Conservation (phyloP, 2,329 filamentous ascomycete genomes). For the Zymoseptoria brevis region DNA sequence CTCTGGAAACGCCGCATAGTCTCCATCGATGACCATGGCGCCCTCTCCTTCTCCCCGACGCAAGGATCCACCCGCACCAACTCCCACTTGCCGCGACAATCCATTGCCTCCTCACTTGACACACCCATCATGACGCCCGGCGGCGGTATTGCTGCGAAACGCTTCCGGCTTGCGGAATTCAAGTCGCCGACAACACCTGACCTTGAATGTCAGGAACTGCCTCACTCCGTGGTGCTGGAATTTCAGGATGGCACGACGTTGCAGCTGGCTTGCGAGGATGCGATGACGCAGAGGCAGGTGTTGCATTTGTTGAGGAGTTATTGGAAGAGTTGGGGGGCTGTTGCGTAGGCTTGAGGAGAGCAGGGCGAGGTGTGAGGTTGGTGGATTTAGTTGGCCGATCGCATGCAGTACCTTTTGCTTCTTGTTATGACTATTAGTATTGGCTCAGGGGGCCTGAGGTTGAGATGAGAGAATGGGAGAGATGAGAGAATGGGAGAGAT, state of each 20-base stretch:
- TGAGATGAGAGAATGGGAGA: background rate
- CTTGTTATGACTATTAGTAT: background rate
- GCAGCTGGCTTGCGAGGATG: conserved; percentile 55
- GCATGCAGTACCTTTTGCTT: background rate
- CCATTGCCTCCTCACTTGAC: background rate
- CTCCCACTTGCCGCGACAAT: background rate
- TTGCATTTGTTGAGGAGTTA: conserved; percentile 31
- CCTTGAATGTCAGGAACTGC: conserved; percentile 84
- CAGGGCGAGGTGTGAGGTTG: too few relatives aligned
- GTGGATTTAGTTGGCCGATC: background rate
- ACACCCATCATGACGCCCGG: conserved; percentile 26
- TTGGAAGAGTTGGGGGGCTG: conserved; percentile 21
- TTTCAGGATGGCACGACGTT: conserved; percentile 54
- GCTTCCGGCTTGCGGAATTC: conserved; percentile 83
- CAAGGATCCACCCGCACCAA: conserved; percentile 37
- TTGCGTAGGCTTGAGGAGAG: background rate
- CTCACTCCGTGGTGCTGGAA: conserved; percentile 68
- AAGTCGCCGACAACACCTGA: conserved; percentile 72
- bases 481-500: background rate
- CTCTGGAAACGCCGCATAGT: conserved; percentile 93
- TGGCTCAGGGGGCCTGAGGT: background rate
- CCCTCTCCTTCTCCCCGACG: conserved; percentile 68
- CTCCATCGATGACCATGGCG: conserved; percentile 74
- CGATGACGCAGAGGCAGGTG: conserved; percentile 45
- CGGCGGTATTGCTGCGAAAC: conserved; percentile 32